phyloP scores from a whole-genome alignment of 1,284 basidiomycete genomes.

The Golubevia sp. region DNA sequence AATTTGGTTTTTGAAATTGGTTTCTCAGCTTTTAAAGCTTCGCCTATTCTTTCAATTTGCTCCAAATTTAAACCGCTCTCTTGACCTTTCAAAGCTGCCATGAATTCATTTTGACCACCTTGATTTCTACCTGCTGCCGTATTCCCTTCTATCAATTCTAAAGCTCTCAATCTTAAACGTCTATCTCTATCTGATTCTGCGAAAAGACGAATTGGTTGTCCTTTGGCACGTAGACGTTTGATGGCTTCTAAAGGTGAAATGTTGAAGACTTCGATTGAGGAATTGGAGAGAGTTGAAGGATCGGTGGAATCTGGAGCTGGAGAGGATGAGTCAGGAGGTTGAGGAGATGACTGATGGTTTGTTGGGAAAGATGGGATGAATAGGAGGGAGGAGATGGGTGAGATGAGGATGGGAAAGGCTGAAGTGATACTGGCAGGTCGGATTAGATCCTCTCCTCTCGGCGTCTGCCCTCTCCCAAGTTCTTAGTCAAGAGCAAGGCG shows the following conservation, averaged over 20 bases:
- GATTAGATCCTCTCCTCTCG: not conserved
- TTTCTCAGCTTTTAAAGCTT: no score
- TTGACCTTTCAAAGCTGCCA: conserved; percentile 80
- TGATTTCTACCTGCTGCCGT: conserved; percentile 11
- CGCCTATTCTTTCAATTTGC: conserved; percentile 68
- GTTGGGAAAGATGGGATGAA: not conserved
- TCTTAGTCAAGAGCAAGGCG: no score
- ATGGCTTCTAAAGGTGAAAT: conserved; percentile 92
- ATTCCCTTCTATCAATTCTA: conserved; percentile 78
- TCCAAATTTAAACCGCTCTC: conserved; percentile 70
- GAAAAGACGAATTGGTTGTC: conserved; percentile 92
- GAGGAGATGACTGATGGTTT: not conserved
- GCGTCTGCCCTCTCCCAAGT: no score
- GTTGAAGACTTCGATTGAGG: conserved; percentile 72
- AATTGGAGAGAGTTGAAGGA: not conserved
- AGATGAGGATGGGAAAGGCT: not conserved
- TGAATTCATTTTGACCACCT: conserved; percentile 74
- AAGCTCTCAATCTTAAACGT: conserved; percentile 81
- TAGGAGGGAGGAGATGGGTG: not conserved
- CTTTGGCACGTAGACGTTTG: conserved; percentile 82
- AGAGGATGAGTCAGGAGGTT: not conserved
- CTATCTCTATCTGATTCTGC: conserved; percentile 94
- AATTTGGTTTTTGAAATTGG: conserved; percentile 5
- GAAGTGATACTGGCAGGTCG: not conserved
- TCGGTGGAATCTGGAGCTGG: conserved; percentile 1